phyloP scores from a whole-genome alignment of 441 rosid species.

The Metrosideros polymorpha region DNA sequence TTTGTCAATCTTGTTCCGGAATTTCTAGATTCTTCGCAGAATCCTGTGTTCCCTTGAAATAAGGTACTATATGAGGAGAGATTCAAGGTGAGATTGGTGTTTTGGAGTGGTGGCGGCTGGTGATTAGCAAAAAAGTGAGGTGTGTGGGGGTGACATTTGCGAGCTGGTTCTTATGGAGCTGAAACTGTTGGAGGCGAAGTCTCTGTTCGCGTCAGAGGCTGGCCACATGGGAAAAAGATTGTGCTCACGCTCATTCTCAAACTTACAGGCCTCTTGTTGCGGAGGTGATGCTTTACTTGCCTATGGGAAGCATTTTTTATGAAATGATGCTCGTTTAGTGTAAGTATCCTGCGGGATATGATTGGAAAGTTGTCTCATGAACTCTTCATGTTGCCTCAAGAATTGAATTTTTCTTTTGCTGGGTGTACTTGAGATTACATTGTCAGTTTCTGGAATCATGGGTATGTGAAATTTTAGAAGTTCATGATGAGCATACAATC shows the following conservation, averaged over 20 bases:
- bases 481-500: background rate
- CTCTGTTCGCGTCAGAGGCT: constrained; percentile 28
- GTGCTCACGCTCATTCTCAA: constrained; percentile 22
- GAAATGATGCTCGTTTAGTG: background rate
- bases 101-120: background rate
- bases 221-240: constrained; percentile 11
- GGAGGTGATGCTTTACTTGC: constrained; percentile 20
- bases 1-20: background rate
- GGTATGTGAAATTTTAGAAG: background rate
- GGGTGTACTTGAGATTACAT: background rate
- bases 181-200: constrained; percentile 16
- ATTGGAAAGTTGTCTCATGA: background rate
- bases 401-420: background rate
- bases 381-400: background rate
- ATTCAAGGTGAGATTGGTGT: background rate
- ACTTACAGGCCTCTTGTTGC: constrained; percentile 22
- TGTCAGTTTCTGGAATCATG: background rate
- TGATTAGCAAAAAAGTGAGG: background rate
- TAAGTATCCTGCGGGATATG: background rate
- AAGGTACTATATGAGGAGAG: background rate
- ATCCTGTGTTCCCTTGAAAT: background rate
- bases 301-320: background rate
- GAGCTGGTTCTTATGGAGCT: constrained; percentile 33
- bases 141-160: constrained; percentile 8
- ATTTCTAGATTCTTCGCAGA: background rate